Evolutionary conservation across 2,329 filamentous ascomycete genomes (phyloP).

Genomic region (Aspergillus candidus): DNA sequence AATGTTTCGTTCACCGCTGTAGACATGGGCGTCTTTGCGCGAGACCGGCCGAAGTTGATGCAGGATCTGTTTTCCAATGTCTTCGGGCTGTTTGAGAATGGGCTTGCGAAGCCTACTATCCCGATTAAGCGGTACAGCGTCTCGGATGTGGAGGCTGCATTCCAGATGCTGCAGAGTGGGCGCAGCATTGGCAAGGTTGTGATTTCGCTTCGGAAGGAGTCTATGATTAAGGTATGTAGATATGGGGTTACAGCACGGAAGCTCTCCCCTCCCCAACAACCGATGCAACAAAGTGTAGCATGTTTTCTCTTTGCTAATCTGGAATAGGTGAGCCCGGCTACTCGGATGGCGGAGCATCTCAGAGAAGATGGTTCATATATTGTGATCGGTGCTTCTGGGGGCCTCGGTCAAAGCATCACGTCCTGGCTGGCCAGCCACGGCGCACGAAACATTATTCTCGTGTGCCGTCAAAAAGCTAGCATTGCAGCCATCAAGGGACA

Average conservation of each 20-base stretch:
- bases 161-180: neutral
- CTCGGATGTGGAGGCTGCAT: neutral
- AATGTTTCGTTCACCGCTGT: neutral
- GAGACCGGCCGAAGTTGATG: neutral
- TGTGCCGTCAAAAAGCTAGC: neutral
- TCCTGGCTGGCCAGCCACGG: neutral
- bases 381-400: neutral
- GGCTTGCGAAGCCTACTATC: neutral
- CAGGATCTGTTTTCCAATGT: neutral
- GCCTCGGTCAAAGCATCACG: neutral
- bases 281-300: neutral
- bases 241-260: too few species aligned
- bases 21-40: neutral
- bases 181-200: neutral
- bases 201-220: neutral
- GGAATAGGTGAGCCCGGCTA: neutral
- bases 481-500: neutral
- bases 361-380: neutral
- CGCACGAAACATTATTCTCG: neutral
- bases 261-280: too few species aligned
- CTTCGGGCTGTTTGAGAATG: neutral
- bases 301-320: neutral
- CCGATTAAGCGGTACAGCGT: neutral
- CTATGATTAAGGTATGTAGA: neutral
- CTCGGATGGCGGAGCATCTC: neutral